Evolutionary conservation across 805 yeast species (phyloP).

Genomic region (Blastobotrys americana): DNA sequence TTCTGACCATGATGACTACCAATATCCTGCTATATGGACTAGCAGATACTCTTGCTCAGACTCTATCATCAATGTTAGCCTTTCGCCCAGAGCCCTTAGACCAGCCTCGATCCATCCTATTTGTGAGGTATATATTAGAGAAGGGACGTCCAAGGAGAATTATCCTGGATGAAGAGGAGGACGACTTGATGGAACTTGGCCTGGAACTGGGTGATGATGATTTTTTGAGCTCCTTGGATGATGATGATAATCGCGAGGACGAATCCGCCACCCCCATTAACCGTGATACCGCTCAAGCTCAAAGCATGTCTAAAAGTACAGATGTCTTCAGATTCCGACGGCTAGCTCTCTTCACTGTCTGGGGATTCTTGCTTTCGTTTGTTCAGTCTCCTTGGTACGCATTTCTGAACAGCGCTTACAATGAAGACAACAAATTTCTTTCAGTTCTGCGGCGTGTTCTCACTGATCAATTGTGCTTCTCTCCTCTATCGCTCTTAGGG

Average conservation of each 20-base stretch:
- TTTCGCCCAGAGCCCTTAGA: conserved; percentile 19
- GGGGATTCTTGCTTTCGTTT: conserved; percentile 83
- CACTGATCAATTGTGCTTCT: conserved; percentile 82
- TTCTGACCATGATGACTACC: conserved; percentile 73
- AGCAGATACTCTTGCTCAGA: conserved; percentile 88
- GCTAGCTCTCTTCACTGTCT: conserved; percentile 68
- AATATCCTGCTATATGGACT: conserved; percentile 77
- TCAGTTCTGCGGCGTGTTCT: conserved; percentile 80
- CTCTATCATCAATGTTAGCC: conserved; percentile 39
- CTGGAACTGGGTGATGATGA: conserved; percentile 19
- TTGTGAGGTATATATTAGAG: conserved; percentile 26
- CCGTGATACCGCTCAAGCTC: conserved; percentile 3
- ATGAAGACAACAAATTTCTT: conserved; percentile 63
- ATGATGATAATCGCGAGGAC: conserved; percentile 14
- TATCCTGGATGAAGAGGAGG: conserved; percentile 30
- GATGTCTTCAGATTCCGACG: conserved; percentile 56
- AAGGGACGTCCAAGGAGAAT: conserved; percentile 29
- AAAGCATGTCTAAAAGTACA: conserved; percentile 7
- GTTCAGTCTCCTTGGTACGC: conserved; percentile 86
- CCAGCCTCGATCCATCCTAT: conserved; percentile 10
- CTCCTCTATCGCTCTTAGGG: conserved; percentile 74
- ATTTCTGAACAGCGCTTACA: conserved; percentile 67
- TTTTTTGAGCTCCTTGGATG: conserved; percentile 2
- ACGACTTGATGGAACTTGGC: conserved; percentile 30
- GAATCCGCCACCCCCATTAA: conserved; percentile 5